These are phyloP conservation scores for Pleurotus citrinopileatus DNA, from an alignment of 768 basidiomycete species.

Conservation along the genomic window DNA sequence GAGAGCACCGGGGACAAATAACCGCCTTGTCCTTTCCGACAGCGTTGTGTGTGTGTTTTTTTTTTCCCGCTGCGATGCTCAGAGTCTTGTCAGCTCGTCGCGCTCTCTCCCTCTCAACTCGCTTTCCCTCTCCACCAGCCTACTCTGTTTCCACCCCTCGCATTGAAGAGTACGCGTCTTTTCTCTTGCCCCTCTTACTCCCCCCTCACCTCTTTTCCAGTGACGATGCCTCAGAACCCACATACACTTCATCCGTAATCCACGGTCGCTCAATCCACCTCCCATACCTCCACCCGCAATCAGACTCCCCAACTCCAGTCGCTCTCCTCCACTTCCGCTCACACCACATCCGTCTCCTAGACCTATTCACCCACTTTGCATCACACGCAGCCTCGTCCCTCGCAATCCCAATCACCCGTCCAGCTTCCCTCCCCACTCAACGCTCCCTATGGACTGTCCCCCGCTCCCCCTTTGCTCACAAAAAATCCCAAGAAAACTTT, in stretches of 20 bases:
- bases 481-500: constrained; percentile 96
- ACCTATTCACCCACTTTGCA: constrained; percentile 82
- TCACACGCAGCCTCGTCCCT: constrained; percentile 83
- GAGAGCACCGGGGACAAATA: too few species aligned
- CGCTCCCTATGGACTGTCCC: constrained; percentile 84
- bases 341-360: constrained; percentile 62
- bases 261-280: constrained; percentile 59
- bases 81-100: too few species aligned
- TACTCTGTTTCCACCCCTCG: too few species aligned
- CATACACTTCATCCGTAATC: constrained; percentile 54
- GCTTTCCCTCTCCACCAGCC: too few species aligned
- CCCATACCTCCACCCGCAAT: constrained; percentile 55
- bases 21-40: too few species aligned
- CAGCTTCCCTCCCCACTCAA: constrained; percentile 66
- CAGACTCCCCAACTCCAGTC: constrained; percentile 72
- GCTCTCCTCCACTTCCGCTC: constrained; percentile 84
- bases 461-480: constrained; percentile 85
- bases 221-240: constrained; percentile 30
- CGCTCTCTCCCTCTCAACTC: too few species aligned
- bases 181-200: not conserved
- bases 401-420: constrained; percentile 71
- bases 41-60: too few species aligned
- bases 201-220: constrained; percentile 14
- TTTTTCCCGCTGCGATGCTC: too few species aligned
- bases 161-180: not conserved